phyloP scores from a whole-genome alignment of 2,329 filamentous ascomycete genomes.

The Daldinia sp. region DNA sequence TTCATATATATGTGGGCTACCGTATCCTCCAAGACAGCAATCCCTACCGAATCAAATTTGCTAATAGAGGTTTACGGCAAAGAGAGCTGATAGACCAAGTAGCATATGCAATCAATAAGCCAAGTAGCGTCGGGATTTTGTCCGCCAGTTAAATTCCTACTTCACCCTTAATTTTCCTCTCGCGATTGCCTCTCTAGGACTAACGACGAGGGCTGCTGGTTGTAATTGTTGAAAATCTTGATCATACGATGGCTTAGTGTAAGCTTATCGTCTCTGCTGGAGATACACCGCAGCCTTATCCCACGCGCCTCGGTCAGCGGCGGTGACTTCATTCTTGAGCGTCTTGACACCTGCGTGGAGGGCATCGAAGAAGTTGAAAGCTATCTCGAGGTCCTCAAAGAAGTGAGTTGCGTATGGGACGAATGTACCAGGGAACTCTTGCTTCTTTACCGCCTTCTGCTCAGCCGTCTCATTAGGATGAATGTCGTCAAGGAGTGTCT shows the following conservation, averaged over 20 bases:
- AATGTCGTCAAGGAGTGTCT: constrained; percentile 82
- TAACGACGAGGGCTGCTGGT: not conserved
- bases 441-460: constrained; percentile 58
- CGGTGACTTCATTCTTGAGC: constrained; percentile 61
- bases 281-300: constrained; percentile 67
- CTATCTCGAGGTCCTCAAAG: constrained; percentile 69
- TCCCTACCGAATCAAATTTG: constrained; percentile 12
- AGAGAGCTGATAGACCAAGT: constrained; percentile 23
- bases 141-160: constrained; percentile 12
- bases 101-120: constrained; percentile 24
- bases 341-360: constrained; percentile 69
- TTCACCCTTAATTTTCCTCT: not conserved
- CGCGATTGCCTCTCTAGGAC: not conserved
- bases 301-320: constrained; percentile 65
- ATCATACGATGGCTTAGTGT: not conserved
- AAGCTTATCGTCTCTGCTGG: constrained; percentile 50
- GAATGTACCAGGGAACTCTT: constrained; percentile 64
- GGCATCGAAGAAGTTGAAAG: constrained; percentile 69
- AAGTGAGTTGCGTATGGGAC: constrained; percentile 71
- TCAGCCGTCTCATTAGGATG: constrained; percentile 67
- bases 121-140: constrained; percentile 5
- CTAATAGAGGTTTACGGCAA: constrained; percentile 12
- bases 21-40: not conserved
- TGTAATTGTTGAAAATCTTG: not conserved
- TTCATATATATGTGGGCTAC: constrained; percentile 12